Base-by-base conservation (phyloP, 1,284 basidiomycete species). In the Mrakiaceae sp. region DNA sequence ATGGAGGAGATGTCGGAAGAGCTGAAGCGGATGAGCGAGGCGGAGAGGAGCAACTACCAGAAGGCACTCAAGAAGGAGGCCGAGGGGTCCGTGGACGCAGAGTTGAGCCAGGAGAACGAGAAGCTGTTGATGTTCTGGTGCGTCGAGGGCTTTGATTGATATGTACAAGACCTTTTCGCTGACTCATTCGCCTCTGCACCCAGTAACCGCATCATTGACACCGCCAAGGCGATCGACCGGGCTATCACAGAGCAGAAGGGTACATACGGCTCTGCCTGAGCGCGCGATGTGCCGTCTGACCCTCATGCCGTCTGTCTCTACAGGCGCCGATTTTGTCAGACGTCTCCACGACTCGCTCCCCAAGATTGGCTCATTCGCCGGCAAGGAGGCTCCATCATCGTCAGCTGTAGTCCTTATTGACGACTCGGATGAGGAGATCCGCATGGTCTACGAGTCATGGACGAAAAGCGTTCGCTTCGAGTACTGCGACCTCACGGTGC, bases 201-300 rank as follows among this genome's bases (percentile, higher is more conserved):
- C 74, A 93, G 90, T 75, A 81, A 83, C 64, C 85, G 88, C 55
- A 91, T 94, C 70, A 78, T 92, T 61, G 76, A 81, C 50, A 89
- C 89, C 6, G 86, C 87, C 3, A 81, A 81, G 62, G 87, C 84
- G 4, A 93, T 95, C 72, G 91, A 95, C 75, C 81, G 85, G 51
- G 88, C 89, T 39, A 78, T 95, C 63, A 81, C 82, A 60, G 88
- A 93, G 68, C 90, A 87, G 44, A 94, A 94, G 75, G 65, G 91
- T 55, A 82, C 86, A 66, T 82, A 27, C 27, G 27, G 27, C 81
- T 81, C 7, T 83, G 84, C 3, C 76, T 92, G 43, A 88, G 88
- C 8, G 8, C 16, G 3, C 49, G 27, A 49, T 9, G 3, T n/a
- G 47, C n/a, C 40, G 14, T 46, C n/a, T 11, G 3, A n/a, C 48